Base-by-base conservation (phyloP, 352 stramenopile species). In the Phytophthora litchii region DNA sequence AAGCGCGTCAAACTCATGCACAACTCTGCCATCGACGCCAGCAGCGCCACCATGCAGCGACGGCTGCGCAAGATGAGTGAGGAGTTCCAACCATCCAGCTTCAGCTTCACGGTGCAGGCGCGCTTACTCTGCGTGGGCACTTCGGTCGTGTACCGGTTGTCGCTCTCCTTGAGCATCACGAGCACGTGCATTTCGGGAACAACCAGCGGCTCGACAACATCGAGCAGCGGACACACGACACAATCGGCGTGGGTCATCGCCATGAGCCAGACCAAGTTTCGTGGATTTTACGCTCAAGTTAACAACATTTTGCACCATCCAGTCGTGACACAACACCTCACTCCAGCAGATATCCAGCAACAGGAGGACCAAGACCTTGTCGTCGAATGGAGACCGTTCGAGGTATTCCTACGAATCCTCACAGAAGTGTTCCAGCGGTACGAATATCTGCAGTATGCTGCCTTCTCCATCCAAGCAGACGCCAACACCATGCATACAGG, bases 61-160 rank as follows among this genome's bases (percentile, higher is more conserved):
- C 71, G 78, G 21, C 61, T 88, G 45, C 78, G 75, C 44, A 86
- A 85, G 51, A 83, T 88, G 70, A 82, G 69, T n/a, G 63, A 82
- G 20, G 70, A 88, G 29, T 80, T 81, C 53, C 64, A 76, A 44
- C 76, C 78, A 0, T 69, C 72, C 2, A 70, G 54, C 45, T 88
- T 78, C 42, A 58, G 59, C 27, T 85, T 86, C 54, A n/a, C 48
- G 12, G 76, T 72, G 34, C 67, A 79, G 38, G 74, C 76, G 45
- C 71, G 72, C 5, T 49, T 81, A 44, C 66, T 88, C n/a, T 88
- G 76, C 32, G 72, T 88, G 5, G 78, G 78, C 14, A 68, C 67
- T 60, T 72, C 76, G 9, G 67, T 81, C 34, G 74, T 88, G 17
- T 88, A 88, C 42, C 69, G 76, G 27, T 71, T 88, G n/a, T 78